Evolutionary conservation across 306 rosid species (phyloP).

Genomic region (Ormosia emarginata): DNA sequence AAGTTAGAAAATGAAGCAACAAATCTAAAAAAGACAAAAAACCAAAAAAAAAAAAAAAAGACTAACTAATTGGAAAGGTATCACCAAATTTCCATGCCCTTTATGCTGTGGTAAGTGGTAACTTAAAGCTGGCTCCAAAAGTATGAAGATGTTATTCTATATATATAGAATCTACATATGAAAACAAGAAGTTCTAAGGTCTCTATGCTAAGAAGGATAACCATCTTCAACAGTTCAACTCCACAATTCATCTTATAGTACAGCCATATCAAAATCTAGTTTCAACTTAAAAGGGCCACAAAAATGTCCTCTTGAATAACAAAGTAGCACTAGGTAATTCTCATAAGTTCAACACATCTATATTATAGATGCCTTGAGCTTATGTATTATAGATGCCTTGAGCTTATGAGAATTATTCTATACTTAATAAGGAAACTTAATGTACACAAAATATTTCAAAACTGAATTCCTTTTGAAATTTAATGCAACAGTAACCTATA

Average conservation of each 20-base stretch:
- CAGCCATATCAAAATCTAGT: neutral
- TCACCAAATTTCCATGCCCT: conserved; percentile 5
- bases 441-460: neutral
- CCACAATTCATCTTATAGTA: neutral
- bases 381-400: no score
- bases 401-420: neutral
- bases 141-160: neutral
- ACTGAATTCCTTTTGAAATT: neutral
- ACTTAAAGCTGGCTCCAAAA: neutral
- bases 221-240: neutral
- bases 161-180: neutral
- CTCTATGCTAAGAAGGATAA: neutral
- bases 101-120: neutral
- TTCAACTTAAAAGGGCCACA: neutral
- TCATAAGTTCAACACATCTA: neutral
- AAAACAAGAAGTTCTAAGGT: neutral
- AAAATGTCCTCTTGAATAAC: neutral
- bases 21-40: neutral
- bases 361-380: no score
- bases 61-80: neutral
- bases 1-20: conserved; percentile 16
- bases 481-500: neutral
- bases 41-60: neutral
- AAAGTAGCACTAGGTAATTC: neutral
- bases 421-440: neutral